Percentiles rank a stretch among this genome's conserved stretches.
phyloP scores from a whole-genome alignment of 768 basidiomycete species.

The Gymnopilus dilepis region DNA sequence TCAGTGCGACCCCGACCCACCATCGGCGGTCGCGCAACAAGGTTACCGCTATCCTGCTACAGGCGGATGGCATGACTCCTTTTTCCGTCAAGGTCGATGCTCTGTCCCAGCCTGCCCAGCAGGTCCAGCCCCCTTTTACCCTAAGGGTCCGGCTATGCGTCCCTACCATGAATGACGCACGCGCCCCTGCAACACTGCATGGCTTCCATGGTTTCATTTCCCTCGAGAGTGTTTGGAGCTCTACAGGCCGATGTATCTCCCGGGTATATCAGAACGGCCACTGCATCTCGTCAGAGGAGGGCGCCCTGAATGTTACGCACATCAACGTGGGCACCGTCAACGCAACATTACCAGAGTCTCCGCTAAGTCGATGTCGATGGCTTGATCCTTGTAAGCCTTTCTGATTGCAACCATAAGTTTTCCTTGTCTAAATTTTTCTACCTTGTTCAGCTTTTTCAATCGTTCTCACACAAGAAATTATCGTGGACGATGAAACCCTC shows the following conservation, averaged over 20 bases:
- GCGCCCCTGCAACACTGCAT: slow-evolving; percentile 59
- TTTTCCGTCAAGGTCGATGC: slow-evolving; percentile 64
- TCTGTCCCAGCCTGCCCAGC: slow-evolving; percentile 45
- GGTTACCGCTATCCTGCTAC: slow-evolving; percentile 53
- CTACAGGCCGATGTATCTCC: slow-evolving; percentile 67
- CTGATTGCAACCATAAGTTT: slow-evolving; percentile 24
- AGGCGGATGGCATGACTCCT: slow-evolving; percentile 73
- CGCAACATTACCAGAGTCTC: slow-evolving; percentile 69
- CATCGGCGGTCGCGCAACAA: slow-evolving; percentile 33
- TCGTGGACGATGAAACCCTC: slow-evolving; percentile 65
- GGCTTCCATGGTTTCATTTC: slow-evolving; percentile 66
- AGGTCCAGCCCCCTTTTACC: slow-evolving; percentile 46
- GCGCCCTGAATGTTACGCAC: slow-evolving; percentile 52
- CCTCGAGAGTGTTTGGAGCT: slow-evolving; percentile 56
- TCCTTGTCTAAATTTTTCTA: slow-evolving; percentile 27
- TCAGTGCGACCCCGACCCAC: slow-evolving; percentile 33
- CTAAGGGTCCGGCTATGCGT: slow-evolving; percentile 64
- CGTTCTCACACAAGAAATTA: slow-evolving; percentile 73
- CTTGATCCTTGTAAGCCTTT: slow-evolving; percentile 63
- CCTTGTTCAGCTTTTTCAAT: slow-evolving; percentile 52
- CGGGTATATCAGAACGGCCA: slow-evolving; percentile 57
- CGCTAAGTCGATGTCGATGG: slow-evolving; percentile 71
- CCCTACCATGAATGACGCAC: slow-evolving; percentile 57
- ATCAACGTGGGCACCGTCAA: slow-evolving; percentile 56
- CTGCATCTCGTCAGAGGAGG: slow-evolving; percentile 59